Percentiles rank a stretch among this genome's conserved stretches.
These are phyloP conservation scores for Leucocoprinus sp. DNA, from an alignment of 768 basidiomycete genomes.

Conservation along the genomic window DNA sequence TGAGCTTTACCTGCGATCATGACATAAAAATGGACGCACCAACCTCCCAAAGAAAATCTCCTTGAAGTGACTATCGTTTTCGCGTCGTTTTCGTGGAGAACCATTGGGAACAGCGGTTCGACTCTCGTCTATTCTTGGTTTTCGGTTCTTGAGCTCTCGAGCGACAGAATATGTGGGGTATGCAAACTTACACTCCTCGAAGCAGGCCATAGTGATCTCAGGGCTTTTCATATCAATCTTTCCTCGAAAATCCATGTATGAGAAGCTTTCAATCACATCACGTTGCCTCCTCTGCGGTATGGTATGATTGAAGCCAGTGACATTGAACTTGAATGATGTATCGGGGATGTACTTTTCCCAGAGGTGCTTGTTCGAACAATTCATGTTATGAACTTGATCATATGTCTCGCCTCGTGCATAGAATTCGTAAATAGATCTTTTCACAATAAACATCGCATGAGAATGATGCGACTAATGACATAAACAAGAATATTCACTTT, in stretches of 20 bases:
- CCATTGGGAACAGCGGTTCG: constrained; percentile 21
- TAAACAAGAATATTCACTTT: constrained; percentile 39
- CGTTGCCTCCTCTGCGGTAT: constrained; percentile 61
- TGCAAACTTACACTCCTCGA: constrained; percentile 74
- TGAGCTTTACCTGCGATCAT: neutral
- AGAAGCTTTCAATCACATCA: constrained; percentile 68
- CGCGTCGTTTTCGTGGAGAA: constrained; percentile 35
- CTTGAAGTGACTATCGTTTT: constrained; percentile 60
- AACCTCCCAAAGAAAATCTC: constrained; percentile 81
- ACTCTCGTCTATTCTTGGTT: constrained; percentile 38
- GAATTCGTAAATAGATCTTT: constrained; percentile 73
- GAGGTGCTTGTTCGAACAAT: constrained; percentile 30
- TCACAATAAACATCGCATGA: neutral
- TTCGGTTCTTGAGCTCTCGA: too few relatives aligned
- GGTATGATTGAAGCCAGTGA: constrained; percentile 68
- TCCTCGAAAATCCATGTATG: constrained; percentile 78
- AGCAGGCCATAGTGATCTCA: constrained; percentile 62
- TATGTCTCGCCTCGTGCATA: constrained; percentile 69
- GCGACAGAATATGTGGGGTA: neutral
- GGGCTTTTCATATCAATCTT: constrained; percentile 77
- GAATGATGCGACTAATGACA: constrained; percentile 4
- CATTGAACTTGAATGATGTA: constrained; percentile 75
- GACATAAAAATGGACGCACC: constrained; percentile 39
- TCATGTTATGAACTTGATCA: constrained; percentile 55
- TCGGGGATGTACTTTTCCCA: constrained; percentile 56